These are phyloP conservation scores for Fraxinus ornus DNA, from an alignment of 305 asterid genomes.

Conservation along the genomic window DNA sequence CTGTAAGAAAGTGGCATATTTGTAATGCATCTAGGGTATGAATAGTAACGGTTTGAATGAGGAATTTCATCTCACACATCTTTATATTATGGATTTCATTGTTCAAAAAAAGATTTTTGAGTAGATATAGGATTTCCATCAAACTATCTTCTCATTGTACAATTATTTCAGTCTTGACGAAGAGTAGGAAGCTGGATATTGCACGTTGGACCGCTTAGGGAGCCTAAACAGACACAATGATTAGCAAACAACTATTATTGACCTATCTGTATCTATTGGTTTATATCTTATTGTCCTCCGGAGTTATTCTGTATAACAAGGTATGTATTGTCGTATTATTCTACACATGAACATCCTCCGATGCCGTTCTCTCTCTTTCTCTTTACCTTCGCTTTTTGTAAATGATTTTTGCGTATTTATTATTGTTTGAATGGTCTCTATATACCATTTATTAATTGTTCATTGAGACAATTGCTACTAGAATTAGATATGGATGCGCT, in stretches of 20 bases:
- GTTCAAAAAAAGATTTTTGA: background rate
- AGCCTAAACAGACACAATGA: conserved; percentile 45
- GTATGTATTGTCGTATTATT: conserved; percentile 34
- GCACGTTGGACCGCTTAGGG: conserved; percentile 31
- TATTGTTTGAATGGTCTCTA: background rate
- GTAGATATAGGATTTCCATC: background rate
- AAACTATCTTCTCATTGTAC: conserved; percentile 12
- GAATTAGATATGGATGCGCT: conserved; percentile 5
- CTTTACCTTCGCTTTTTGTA: conserved; percentile 7
- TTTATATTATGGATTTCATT: background rate
- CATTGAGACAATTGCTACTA: background rate
- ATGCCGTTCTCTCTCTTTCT: background rate
- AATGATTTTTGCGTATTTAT: background rate
- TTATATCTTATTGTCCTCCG: conserved; percentile 80
- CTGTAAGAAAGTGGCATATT: conserved; percentile 19
- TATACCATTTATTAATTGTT: background rate
- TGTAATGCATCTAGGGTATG: conserved; percentile 27
- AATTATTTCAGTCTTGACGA: conserved; percentile 21
- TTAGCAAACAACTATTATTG: conserved; percentile 74
- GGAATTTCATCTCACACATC: conserved; percentile 19
- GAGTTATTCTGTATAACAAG: conserved; percentile 93
- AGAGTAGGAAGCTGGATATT: conserved; percentile 30
- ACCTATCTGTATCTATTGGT: conserved; percentile 80
- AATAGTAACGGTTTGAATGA: conserved; percentile 16
- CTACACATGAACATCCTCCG: background rate